Evolutionary conservation across 2,329 filamentous ascomycete genomes (phyloP).

Genomic region (Ophiostoma ips): DNA sequence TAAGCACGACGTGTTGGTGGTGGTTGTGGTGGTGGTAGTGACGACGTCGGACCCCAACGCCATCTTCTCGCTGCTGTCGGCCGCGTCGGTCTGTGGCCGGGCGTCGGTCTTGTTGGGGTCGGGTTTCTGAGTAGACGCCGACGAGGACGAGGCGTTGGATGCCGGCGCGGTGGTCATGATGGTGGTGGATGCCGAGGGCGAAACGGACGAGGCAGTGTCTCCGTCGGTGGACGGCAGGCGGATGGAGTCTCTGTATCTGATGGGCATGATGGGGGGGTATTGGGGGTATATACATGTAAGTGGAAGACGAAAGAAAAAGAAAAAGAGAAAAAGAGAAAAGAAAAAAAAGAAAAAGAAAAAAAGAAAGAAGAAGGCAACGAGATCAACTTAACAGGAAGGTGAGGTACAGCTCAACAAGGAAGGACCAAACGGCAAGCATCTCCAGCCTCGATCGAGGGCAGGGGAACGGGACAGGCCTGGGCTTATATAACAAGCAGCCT

Average conservation of each 20-base stretch:
- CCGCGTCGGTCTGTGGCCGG: no score
- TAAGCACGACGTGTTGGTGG: not conserved
- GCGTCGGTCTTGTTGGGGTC: no score
- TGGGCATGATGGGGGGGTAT: not conserved
- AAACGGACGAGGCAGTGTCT: not conserved
- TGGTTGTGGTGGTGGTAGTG: not conserved
- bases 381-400: no score
- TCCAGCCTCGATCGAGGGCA: no score
- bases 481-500: no score
- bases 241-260: not conserved
- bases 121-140: not conserved
- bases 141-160: conserved; percentile 1
- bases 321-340: not conserved
- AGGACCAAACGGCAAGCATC: no score
- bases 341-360: not conserved
- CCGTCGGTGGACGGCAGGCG: conserved; percentile 5
- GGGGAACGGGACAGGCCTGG: no score
- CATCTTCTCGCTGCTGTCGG: no score
- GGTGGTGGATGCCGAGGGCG: conserved; percentile 3
- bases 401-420: no score
- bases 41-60: not conserved
- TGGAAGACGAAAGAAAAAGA: not conserved
- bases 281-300: not conserved
- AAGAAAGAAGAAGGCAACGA: not conserved
- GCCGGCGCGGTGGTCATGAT: conserved; percentile 4